Base-by-base conservation (phyloP, 73 alveolate genomes). In the Paramecium biaurelia region DNA sequence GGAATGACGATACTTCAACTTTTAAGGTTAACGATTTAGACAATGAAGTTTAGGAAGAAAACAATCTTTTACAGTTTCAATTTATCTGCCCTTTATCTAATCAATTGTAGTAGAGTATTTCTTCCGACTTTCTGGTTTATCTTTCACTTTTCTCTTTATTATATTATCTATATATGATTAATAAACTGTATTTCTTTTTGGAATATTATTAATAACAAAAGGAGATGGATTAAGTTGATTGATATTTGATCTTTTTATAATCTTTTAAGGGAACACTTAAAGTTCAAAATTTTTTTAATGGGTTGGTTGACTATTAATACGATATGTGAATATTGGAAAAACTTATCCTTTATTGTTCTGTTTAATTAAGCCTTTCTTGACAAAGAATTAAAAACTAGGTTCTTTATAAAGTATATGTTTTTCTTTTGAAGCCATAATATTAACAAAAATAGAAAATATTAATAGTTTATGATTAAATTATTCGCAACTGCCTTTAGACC, bases 281-380 rank as follows among this genome's bases (percentile, higher is more conserved):
- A 63, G 45, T 32, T 63, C 84, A 3, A 63, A 3, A 24, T 11
- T 23, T 26, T 63, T 63, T 26, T 21, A 63, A 12, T 21, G 84
- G 28, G 84, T 15, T 63, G 41, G 26, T 63, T 63, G 21, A 63
- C 26, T 63, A 32, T 63, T 63, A 32, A 63, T 26, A 30, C 45
- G 41, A 63, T 63, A 32, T 1, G 84, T 63, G 84, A 63, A 63
- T 26, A 63, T 63, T 63, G 84, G 84, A 63, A 63, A 63, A 26
- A 63, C 84, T 5, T 63, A 24, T 24, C 84, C 84, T 41, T 63
- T 63, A 12, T 63, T 63, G 28, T 63, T 63, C 11, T 63, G 84
- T 32, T 63, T 63, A 26, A 63, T 63, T 14, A 63, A n/a, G 45
- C 84, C 84, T 63, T 63, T 63, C 26, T 26, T 63, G 24, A 63